These are phyloP conservation scores for Melastoma malabathricum DNA, from an alignment of 345 rosid genomes.

Conservation along the genomic window DNA sequence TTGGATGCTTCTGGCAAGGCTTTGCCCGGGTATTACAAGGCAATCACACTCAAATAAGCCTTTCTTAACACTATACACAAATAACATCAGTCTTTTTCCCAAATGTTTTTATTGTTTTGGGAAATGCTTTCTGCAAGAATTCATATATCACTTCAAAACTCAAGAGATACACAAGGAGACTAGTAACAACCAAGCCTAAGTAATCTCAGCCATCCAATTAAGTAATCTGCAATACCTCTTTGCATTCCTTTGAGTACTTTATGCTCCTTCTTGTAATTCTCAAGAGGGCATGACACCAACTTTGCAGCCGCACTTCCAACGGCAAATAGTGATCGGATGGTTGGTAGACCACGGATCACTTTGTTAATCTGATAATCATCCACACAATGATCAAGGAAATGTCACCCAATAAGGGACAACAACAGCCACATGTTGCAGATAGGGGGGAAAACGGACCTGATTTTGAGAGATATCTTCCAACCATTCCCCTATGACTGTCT, in stretches of 20 bases:
- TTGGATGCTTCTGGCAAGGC: too few species aligned
- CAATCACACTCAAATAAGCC: too few species aligned
- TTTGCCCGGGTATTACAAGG: too few species aligned
- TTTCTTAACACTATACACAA: too few species aligned
- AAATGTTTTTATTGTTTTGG: too few species aligned
- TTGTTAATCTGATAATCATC: constrained; percentile 39
- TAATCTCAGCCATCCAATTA: neutral
- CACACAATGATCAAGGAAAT: constrained; percentile 1
- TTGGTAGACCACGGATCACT: constrained; percentile 58
- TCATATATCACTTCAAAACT: too few species aligned
- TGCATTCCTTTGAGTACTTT: constrained; percentile 81
- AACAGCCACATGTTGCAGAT: constrained; percentile 4
- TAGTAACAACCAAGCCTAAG: too few species aligned
- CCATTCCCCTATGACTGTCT: constrained; percentile 81
- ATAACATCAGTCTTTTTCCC: too few species aligned
- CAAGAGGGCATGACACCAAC: constrained; percentile 76
- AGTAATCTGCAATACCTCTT: constrained; percentile 45
- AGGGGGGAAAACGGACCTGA: constrained; percentile 39
- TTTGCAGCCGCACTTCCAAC: constrained; percentile 71
- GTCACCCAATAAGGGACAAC: neutral
- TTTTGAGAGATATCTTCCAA: constrained; percentile 88
- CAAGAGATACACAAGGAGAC: too few species aligned
- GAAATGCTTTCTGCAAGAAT: too few species aligned
- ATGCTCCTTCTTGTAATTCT: constrained; percentile 73
- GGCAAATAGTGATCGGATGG: constrained; percentile 65